Conservation (phyloP, 139 green algal genomes). For the Picochlorum sp. region DNA sequence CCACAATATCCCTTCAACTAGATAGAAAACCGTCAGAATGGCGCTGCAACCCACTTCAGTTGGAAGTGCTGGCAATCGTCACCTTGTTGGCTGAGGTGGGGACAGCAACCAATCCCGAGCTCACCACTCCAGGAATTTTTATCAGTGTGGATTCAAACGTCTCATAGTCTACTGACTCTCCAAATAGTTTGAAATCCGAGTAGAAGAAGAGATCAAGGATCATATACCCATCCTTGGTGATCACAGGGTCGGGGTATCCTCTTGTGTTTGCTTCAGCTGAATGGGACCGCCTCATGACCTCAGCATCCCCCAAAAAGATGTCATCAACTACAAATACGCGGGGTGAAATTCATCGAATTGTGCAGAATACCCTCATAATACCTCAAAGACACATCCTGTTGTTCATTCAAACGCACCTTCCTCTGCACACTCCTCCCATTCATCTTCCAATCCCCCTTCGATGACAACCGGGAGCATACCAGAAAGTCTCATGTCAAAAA, state of each 20-base stretch:
- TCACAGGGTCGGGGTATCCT: constrained; percentile 24
- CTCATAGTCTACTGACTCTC: constrained; percentile 32
- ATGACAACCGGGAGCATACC: constrained; percentile 63
- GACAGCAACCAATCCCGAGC: constrained; percentile 41
- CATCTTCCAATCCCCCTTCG: constrained; percentile 17
- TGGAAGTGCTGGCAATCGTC: not conserved
- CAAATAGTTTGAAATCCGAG: constrained; percentile 53
- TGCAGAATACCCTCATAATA: too few relatives aligned
- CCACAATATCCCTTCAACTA: too few relatives aligned
- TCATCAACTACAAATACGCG: constrained; percentile 43
- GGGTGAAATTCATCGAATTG: too few relatives aligned
- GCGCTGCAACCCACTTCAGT: too few relatives aligned
- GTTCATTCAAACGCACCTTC: constrained; percentile 12
- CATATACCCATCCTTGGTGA: constrained; percentile 22
- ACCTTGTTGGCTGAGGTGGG: constrained; percentile 4
- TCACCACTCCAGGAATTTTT: constrained; percentile 39
- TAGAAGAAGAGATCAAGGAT: constrained; percentile 44
- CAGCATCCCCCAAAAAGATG: constrained; percentile 73
- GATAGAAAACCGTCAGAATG: too few relatives aligned
- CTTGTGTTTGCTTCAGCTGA: constrained; percentile 22
- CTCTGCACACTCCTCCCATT: constrained; percentile 69
- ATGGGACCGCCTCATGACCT: constrained; percentile 54
- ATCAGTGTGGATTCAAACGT: constrained; percentile 40
- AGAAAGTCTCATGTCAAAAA: constrained; percentile 26
- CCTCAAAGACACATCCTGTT: too few relatives aligned